These are phyloP conservation scores for Laguncularia racemosa DNA, from an alignment of 345 rosid genomes.

Conservation along the genomic window DNA sequence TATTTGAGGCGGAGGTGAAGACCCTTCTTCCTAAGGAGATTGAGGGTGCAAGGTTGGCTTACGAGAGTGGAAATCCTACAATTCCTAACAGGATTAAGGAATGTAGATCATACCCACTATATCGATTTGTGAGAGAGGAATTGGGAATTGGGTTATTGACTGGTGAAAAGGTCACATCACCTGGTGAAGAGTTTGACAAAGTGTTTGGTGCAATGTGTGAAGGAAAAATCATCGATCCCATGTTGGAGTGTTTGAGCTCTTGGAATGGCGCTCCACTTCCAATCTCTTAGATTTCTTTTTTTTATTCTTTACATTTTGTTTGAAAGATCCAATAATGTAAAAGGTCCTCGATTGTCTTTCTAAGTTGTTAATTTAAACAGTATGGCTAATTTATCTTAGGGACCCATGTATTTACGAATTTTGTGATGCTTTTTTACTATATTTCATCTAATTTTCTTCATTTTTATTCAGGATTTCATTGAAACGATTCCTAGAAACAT, in stretches of 20 bases:
- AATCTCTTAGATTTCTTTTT: too few relatives aligned
- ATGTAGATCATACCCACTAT: conserved; percentile 67
- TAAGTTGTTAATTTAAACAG: too few relatives aligned
- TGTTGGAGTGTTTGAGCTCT: conserved; percentile 54
- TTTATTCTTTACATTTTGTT: too few relatives aligned
- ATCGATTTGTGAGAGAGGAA: conserved; percentile 58
- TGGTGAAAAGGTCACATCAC: conserved; percentile 54
- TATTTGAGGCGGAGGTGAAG: conserved; percentile 58
- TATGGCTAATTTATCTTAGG: too few relatives aligned
- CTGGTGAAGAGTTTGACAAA: conserved; percentile 68
- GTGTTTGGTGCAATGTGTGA: conserved; percentile 59
- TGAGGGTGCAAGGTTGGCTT: conserved; percentile 34
- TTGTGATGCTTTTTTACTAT: too few relatives aligned
- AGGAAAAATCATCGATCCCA: conserved; percentile 69
- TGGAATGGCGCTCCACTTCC: conserved; percentile 53
- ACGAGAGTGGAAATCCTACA: conserved; percentile 41
- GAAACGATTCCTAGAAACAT: too few relatives aligned
- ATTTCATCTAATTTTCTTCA: too few relatives aligned
- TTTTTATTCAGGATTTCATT: too few relatives aligned
- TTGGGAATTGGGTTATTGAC: conserved; percentile 41
- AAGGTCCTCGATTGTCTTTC: too few relatives aligned
- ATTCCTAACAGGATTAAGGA: conserved; percentile 55
- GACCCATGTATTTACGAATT: too few relatives aligned
- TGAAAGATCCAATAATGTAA: too few relatives aligned
- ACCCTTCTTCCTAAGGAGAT: conserved; percentile 51